Evolutionary conservation across 768 basidiomycete genomes (phyloP).

Genomic region (Phylloporus rhodoxanthus): DNA sequence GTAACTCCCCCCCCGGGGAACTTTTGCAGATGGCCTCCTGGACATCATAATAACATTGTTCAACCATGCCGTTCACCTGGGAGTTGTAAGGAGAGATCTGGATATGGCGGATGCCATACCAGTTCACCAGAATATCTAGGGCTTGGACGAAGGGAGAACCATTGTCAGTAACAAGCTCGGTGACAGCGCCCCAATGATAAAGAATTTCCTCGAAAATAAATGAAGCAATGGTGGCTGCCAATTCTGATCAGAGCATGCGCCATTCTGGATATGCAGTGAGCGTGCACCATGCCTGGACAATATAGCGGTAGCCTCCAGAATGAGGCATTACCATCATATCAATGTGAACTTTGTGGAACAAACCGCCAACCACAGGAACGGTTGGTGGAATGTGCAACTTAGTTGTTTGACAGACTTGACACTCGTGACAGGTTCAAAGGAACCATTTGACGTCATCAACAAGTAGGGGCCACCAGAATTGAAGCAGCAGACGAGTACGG

Average conservation of each 20-base stretch:
- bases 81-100: not conserved
- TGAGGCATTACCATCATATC: not conserved
- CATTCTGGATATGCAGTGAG: no score
- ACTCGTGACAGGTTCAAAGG: not conserved
- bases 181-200: no score
- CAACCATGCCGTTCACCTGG: not conserved
- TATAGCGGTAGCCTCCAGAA: slow-evolving; percentile 2
- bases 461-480: not conserved
- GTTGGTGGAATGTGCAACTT: not conserved
- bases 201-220: no score
- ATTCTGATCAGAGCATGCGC: slow-evolving; percentile 31
- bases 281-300: slow-evolving; percentile 10
- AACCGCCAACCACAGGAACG: not conserved
- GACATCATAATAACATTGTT: not conserved
- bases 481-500: not conserved
- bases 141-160: not conserved
- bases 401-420: not conserved
- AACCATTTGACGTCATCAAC: not conserved
- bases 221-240: not conserved
- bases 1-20: not conserved
- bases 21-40: slow-evolving; percentile 1
- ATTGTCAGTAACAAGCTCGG: not conserved
- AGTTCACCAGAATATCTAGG: not conserved
- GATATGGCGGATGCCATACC: not conserved
- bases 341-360: no score